A percentile compares a stretch with the other conserved stretches of the same genome.
phyloP scores from a whole-genome alignment of 257 asterid genomes.

The Sherardia arvensis region DNA sequence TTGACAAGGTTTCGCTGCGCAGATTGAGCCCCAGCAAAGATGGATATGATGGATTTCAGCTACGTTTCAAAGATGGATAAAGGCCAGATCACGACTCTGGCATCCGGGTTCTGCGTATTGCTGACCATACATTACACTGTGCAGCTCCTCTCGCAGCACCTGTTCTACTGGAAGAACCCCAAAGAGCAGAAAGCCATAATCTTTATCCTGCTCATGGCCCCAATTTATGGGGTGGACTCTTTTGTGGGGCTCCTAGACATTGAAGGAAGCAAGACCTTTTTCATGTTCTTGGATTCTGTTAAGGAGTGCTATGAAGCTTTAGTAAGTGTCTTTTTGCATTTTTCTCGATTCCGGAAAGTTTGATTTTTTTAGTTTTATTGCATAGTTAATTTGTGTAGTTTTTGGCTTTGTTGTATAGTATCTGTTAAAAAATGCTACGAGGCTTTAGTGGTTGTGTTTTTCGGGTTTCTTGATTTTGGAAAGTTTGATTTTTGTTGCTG shows the following conservation, averaged over 20 bases:
- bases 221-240: constrained; percentile 59
- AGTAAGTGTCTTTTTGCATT: constrained; percentile 24
- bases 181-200: constrained; percentile 72
- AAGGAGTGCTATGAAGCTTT: constrained; percentile 83
- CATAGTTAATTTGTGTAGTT: no score
- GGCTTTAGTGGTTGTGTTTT: constrained; percentile 45
- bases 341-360: neutral
- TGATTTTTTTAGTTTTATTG: neutral
- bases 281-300: constrained; percentile 52
- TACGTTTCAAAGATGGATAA: constrained; percentile 41
- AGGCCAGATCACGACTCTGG: constrained; percentile 49
- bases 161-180: constrained; percentile 84
- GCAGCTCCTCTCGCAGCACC: constrained; percentile 70
- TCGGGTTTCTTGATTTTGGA: neutral
- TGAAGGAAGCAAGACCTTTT: constrained; percentile 44
- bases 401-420: no score
- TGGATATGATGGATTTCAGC: constrained; percentile 34
- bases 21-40: constrained; percentile 12
- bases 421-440: constrained; percentile 72
- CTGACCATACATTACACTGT: constrained; percentile 62
- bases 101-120: constrained; percentile 56
- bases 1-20: constrained; percentile 2
- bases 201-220: constrained; percentile 64
- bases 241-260: constrained; percentile 67
- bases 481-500: neutral